Percentiles rank a stretch among this genome's conserved stretches.
phyloP scores from a whole-genome alignment of 345 rosid species.

The Microcos paniculata region DNA sequence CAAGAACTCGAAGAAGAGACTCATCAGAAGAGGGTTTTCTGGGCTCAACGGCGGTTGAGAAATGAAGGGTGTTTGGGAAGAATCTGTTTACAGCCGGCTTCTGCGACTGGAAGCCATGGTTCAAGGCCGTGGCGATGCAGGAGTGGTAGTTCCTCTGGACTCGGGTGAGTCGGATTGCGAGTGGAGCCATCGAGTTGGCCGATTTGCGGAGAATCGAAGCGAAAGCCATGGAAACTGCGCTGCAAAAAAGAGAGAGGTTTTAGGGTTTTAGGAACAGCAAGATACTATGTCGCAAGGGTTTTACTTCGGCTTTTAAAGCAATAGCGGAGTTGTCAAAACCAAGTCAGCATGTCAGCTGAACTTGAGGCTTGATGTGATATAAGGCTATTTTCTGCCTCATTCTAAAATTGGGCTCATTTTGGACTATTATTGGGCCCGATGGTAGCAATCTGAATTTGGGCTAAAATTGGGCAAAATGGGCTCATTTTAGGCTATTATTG shows the following conservation, averaged over 20 bases:
- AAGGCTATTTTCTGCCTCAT: too few relatives aligned
- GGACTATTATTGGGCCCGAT: too few relatives aligned
- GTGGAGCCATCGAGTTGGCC: slow-evolving; percentile 37
- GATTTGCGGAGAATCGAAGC: slow-evolving; percentile 47
- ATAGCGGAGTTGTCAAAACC: too few relatives aligned
- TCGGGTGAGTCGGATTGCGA: slow-evolving; percentile 43
- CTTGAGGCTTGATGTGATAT: too few relatives aligned
- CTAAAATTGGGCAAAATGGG: too few relatives aligned
- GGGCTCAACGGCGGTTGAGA: slow-evolving; percentile 39
- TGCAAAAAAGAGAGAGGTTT: neutral
- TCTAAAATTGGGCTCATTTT: too few relatives aligned
- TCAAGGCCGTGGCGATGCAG: slow-evolving; percentile 27
- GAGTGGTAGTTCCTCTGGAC: slow-evolving; percentile 27
- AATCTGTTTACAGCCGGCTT: slow-evolving; percentile 19
- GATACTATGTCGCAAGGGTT: neutral
- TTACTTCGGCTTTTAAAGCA: neutral
- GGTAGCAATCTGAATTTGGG: too few relatives aligned
- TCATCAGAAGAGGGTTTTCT: slow-evolving; percentile 42
- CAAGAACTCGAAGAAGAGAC: slow-evolving; percentile 42
- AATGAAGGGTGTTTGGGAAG: slow-evolving; percentile 14
- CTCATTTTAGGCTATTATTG: too few relatives aligned
- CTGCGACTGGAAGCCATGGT: slow-evolving; percentile 21
- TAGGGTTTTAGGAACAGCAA: slow-evolving; percentile 11
- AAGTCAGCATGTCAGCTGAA: too few relatives aligned
- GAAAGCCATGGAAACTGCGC: slow-evolving; percentile 36